Conservation (phyloP, 805 yeast species). For the Debaryomyces prosopidis region DNA sequence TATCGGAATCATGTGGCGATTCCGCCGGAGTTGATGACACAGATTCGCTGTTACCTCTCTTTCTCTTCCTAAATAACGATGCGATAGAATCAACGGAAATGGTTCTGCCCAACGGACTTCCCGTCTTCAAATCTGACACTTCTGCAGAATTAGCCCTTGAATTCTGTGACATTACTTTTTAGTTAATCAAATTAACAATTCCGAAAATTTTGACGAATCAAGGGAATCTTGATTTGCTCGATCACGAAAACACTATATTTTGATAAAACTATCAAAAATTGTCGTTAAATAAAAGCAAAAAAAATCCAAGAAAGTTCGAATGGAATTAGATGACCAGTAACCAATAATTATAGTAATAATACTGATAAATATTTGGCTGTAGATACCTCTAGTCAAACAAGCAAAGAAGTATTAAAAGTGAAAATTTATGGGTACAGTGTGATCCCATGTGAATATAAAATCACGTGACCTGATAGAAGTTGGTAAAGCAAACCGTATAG, state of each 20-base stretch:
- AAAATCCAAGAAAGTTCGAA: not conserved
- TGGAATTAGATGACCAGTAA: too few species aligned
- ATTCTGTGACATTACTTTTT: not conserved
- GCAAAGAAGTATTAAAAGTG: too few species aligned
- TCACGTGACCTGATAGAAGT: too few species aligned
- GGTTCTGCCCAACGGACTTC: slow-evolving; percentile 27
- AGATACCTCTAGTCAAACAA: too few species aligned
- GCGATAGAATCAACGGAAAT: slow-evolving; percentile 43
- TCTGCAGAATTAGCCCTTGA: not conserved
- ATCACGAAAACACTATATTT: not conserved
- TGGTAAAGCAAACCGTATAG: too few species aligned
- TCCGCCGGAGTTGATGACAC: slow-evolving; percentile 14
- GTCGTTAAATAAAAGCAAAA: not conserved
- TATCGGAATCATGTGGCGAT: slow-evolving; percentile 17
- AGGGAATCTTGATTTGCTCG: not conserved
- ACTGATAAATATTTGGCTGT: too few species aligned
- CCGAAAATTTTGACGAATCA: not conserved
- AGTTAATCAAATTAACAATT: not conserved
- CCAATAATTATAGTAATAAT: too few species aligned
- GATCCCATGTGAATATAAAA: too few species aligned
- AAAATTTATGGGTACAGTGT: too few species aligned
- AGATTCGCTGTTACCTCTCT: slow-evolving; percentile 17
- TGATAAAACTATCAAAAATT: too few species aligned
- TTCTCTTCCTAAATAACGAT: slow-evolving; percentile 30
- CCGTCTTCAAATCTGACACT: slow-evolving; percentile 3